Evolutionary conservation across 768 basidiomycete genomes (phyloP), one percentile per base, ranked within the genome.

Genomic region (Rhodotorula babjevae): DNA sequence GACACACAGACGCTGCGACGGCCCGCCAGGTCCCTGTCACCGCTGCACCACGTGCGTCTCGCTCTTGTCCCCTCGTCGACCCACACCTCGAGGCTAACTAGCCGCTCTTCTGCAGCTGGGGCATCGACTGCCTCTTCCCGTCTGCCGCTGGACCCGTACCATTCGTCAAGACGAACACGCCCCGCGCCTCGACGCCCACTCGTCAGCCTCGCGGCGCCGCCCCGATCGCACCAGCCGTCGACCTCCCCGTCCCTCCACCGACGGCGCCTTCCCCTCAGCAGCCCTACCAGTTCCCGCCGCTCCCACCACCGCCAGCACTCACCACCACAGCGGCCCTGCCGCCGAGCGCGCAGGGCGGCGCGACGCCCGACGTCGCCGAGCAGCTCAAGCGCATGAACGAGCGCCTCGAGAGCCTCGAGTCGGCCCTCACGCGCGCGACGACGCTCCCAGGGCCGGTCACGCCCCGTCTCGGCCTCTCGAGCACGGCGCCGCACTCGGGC

Each of bases 331-430:
- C n/a, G 19, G 9, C 59, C 9, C 36, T 36, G 36, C 36, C 36
- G 5, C 5, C 36, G 9, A 36, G 36, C 36, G 36, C 9, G 36
- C 9, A 4, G 36, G 36, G 36, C 36, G 36, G 36, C 36, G 49
- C 46, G 25, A 68, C 40, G 46, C 64, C 65, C n/a, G 69, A 69
- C 31, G 67, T 75, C 27, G 67, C 74, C 3, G 67, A 72, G 36
- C 67, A 72, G 67, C 64, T 72, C 14, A 65, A 61, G 1, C 31
- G 65, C 49, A 75, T 75, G 76, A 77, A 71, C 52, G 71, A 29
- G 25, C 68, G 68, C n/a, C 74, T 72, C 42, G 71, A 72, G 27
- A 73, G 71, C 23, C 67, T 75, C 63, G 76, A 75, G 44, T 49
- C 69, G 3, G 62, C 73, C 42, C 67, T 75, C n/a, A 18, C 63